Base-by-base conservation (phyloP, 768 basidiomycete species). In the Vararia minispora region DNA sequence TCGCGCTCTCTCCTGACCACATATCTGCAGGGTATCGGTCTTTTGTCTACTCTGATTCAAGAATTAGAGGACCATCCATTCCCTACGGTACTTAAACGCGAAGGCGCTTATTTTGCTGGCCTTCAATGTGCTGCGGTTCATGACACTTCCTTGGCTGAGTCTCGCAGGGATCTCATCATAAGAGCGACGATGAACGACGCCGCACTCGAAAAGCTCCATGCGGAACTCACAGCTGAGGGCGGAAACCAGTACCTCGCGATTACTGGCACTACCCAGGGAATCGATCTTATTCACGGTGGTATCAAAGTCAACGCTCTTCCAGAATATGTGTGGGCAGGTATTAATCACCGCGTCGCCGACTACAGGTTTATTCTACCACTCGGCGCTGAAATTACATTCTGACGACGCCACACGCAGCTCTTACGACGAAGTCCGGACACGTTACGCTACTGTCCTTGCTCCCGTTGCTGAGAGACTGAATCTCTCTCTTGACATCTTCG, bases 41-140 rank as follows among this genome's bases (percentile, higher is more conserved):
- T 89, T 37, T 72, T 92, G 28, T 68, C 89, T 3, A 61, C 72
- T 1, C 55, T 86, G 9, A 65, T 94, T 20, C 74, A 77, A 5
- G 62, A 74, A 23, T 68, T 80, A 30, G 89, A 94, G 55, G 53
- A 62, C 7, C 63, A 86, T 53, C 82, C 86, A 1, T 72, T 66
- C 41, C 45, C 63, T 25, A 56, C 63, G 3, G 56, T 65, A 32
- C 62, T 88, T 34, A 66, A 60, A 10, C 69, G 75, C 36, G 56
- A 65, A 27, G 72, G 76, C 17, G 74, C 82, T 1, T 54, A 74
- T 27, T 85, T 77, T 59, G 53, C 58, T 17, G 67, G 62, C 18
- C 58, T 85, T 14, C 74, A 79, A 43, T 94, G 89, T 51, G 48
- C 73, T 7, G 80, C 75, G 3, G 68, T 68, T 29, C 67, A 84